Evolutionary conservation across 2,329 filamentous ascomycete genomes (phyloP), one percentile per base, ranked within the genome.

Genomic region (Onygenales sp.): DNA sequence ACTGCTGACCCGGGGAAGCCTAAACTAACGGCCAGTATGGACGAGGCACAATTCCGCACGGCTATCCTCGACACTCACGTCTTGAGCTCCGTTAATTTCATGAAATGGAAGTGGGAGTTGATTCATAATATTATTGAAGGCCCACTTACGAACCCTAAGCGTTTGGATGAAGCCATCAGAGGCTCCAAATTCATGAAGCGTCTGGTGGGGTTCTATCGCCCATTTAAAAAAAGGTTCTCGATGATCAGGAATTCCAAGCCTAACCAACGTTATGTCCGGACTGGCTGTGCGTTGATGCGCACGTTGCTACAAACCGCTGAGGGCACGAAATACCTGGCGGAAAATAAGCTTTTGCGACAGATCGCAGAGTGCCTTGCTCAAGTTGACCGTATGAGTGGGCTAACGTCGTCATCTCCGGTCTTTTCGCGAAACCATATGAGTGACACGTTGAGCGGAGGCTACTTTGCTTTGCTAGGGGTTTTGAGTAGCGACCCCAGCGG

Each of bases 101-200:
- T 83, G 41, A 98, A 98, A 68, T 98, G 93, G 93, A 92, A 95
- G 66, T 98, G 94, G 93, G 89, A 95, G 57, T 76, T 95, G 39
- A 90, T 98, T 43, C 80, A 91, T 55, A 87, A 85, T 61, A 84
- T 97, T 51, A 91, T 98, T 38, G 92, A 97, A 66, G 94, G 93
- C 0, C 93, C 94, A 1, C 72, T 98, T 21, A 86, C 90, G 27
- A 95, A 90, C 59, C 86, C 91, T 0, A 96, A 95, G 69, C 81
- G 93, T 9, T 78, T 98, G 4, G 92, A 96, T 61, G 93, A 98
- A 69, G 92, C 92, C 0, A 87, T 95, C 66, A 92, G 90, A 66
- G 90, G 87, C 1, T 95, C 91, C 2, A 97, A 97, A 66, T 98
- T 97, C 64, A 86, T 97, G 62, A 96, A 97, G 72, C 81, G 94